Percentiles rank a stretch among this genome's conserved stretches.
phyloP scores from a whole-genome alignment of 2,329 filamentous ascomycete species.

The Drechmeria coniospora region DNA sequence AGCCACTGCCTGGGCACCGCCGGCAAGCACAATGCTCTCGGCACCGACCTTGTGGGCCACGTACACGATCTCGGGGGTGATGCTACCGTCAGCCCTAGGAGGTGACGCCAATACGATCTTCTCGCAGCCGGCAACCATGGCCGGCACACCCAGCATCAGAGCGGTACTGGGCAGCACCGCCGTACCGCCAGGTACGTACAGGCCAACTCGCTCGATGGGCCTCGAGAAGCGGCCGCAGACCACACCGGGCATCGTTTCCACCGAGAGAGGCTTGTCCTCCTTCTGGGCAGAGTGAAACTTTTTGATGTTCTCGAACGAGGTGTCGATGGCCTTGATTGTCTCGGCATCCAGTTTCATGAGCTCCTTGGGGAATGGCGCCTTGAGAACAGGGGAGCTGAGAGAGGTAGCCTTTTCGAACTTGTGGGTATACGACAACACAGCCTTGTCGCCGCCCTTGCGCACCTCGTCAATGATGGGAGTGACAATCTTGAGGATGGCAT shows the following conservation, averaged over 20 bases:
- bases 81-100: slow-evolving; percentile 71
- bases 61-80: slow-evolving; percentile 96
- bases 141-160: slow-evolving; percentile 93
- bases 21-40: slow-evolving; percentile 87
- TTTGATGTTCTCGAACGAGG: slow-evolving; percentile 85
- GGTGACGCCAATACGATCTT: slow-evolving; percentile 90
- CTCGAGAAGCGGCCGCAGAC: slow-evolving; percentile 85
- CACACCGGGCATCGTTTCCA: slow-evolving; percentile 97
- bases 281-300: slow-evolving; percentile 89
- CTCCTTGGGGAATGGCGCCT: slow-evolving; percentile 70
- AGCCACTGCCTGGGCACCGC: slow-evolving; percentile 87
- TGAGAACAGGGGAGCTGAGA: slow-evolving; percentile 74
- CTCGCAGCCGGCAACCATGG: slow-evolving; percentile 92
- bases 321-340: slow-evolving; percentile 82
- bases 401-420: slow-evolving; percentile 96
- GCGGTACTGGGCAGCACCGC: slow-evolving; percentile 95
- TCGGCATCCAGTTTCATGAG: slow-evolving; percentile 77
- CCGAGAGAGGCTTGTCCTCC: slow-evolving; percentile 63
- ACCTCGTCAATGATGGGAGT: slow-evolving; percentile 85
- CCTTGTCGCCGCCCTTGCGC: slow-evolving; percentile 68
- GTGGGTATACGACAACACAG: slow-evolving; percentile 84
- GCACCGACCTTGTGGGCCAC: slow-evolving; percentile 93
- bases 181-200: slow-evolving; percentile 92
- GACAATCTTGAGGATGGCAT: slow-evolving; percentile 82
- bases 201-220: slow-evolving; percentile 86